Conservation (phyloP, 805 yeast species). For the Hanseniaspora pseudoguilliermondii region DNA sequence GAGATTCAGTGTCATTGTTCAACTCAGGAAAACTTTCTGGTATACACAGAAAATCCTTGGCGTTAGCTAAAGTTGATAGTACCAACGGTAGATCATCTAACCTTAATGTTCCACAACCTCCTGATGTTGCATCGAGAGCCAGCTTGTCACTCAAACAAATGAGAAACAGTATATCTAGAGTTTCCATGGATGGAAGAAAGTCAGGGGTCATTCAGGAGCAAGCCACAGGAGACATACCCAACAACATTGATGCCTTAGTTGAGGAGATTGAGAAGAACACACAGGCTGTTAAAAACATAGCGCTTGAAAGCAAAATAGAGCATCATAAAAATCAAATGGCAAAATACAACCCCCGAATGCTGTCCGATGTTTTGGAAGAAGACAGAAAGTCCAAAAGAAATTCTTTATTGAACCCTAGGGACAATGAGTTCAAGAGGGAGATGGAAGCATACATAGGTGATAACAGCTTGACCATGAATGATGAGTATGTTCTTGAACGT, state of each 20-base stretch:
- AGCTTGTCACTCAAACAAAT: slow-evolving; percentile 25
- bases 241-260: slow-evolving; percentile 37
- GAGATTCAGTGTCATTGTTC: slow-evolving; percentile 8
- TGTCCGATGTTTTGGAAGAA: slow-evolving; percentile 3
- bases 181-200: slow-evolving; percentile 8
- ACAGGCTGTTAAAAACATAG: slow-evolving; percentile 42
- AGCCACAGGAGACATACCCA: background rate
- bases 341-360: slow-evolving; percentile 31
- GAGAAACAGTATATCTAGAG: slow-evolving; percentile 23
- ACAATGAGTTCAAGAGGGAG: slow-evolving; percentile 6
- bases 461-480: slow-evolving; percentile 53
- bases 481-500: slow-evolving; percentile 63
- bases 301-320: slow-evolving; percentile 42
- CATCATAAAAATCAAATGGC: slow-evolving; percentile 46
- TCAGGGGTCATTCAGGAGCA: slow-evolving; percentile 11
- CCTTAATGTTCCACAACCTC: slow-evolving; percentile 22
- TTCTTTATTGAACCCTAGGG: background rate
- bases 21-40: slow-evolving; percentile 17
- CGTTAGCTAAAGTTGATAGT: slow-evolving; percentile 16
- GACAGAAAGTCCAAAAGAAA: slow-evolving; percentile 1
- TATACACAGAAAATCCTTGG: background rate
- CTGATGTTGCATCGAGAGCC: slow-evolving; percentile 20
- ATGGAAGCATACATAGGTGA: slow-evolving; percentile 32
- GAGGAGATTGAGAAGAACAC: slow-evolving; percentile 33
- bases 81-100: slow-evolving; percentile 23